Evolutionary conservation across 2,329 filamentous ascomycete genomes (phyloP), one percentile per base, ranked within the genome.

Genomic region (Colletotrichum tanaceti): DNA sequence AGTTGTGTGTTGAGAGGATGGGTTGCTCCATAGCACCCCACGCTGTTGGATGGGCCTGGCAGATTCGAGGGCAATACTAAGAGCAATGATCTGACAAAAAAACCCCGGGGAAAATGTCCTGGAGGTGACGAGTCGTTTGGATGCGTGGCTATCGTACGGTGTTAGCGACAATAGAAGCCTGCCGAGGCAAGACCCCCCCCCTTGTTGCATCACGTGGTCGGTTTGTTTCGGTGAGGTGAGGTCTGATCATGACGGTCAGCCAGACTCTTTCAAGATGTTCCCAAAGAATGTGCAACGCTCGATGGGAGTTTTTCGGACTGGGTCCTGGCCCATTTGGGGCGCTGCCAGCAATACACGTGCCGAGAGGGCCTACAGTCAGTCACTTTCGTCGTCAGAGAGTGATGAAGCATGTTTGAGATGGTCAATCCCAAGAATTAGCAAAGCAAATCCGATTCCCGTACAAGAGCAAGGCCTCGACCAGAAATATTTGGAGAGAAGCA

Each of bases 51-150:
- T n/a, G n/a, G n/a, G n/a, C 46, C 39, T 20, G 10, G 47, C 14
- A 28, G 13, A 20, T 57, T 44, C 39, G 1, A 57, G 54, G 44
- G 43, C 38, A 11, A 13, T 20, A 16, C 4, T 13, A 3, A 2
- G 28, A 24, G n/a, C n/a, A 41, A 9, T 61, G 58, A 52, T 61
- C 58, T 61, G 58, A 61, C 46, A 4, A 53, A 61, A 43, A 44
- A n/a, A n/a, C n/a, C n/a, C 10, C 11, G 47, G 58, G 16, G 22
- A 32, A 52, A 38, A 24, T n/a, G 16, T 53, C 9, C 16, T 38
- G 2, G 18, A 52, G 13, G 18, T 61, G 58, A 32, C n/a, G 5
- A 24, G 47, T 61, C 38, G 5, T 22, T 16, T 44, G 41, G 14
- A 35, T 44, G 16, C 22, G 35, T 16, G 16, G 47, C 47, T 20